Conservation (phyloP, 2,329 filamentous ascomycete genomes). For the Sarocladium strictum region DNA sequence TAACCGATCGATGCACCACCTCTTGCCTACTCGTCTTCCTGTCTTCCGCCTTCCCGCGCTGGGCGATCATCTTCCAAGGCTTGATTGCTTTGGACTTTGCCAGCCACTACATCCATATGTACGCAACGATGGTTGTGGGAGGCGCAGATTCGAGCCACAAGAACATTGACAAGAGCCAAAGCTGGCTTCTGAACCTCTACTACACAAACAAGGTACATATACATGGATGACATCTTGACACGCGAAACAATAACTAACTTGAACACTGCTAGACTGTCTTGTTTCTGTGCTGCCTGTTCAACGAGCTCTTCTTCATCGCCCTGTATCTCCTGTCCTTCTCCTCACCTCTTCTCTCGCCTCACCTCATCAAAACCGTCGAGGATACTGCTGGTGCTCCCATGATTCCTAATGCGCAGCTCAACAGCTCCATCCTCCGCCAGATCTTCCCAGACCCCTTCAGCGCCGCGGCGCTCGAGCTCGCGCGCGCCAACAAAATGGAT, state of each 20-base stretch:
- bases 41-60: conserved; percentile 88
- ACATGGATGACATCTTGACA: neutral
- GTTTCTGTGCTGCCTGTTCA: conserved; percentile 83
- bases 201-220: conserved; percentile 86
- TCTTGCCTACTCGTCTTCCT: conserved; percentile 92
- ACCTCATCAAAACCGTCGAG: conserved; percentile 62
- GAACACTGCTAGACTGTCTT: conserved; percentile 62
- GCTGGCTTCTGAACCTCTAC: conserved; percentile 88
- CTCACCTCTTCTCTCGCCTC: conserved; percentile 80
- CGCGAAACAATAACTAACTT: neutral
- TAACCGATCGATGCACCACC: conserved; percentile 96
- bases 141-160: conserved; percentile 81
- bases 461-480: conserved; percentile 85
- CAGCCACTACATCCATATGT: conserved; percentile 99
- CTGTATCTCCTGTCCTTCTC: conserved; percentile 97
- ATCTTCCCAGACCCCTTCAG: conserved; percentile 88
- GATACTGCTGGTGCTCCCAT: conserved; percentile 45
- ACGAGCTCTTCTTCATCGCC: conserved; percentile 97
- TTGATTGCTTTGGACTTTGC: conserved; percentile 89
- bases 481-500: conserved; percentile 89
- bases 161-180: conserved; percentile 81
- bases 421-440: conserved; percentile 62
- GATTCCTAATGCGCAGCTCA: conserved; percentile 63
- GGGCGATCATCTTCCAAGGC: conserved; percentile 89
- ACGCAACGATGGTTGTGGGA: conserved; percentile 84